These are phyloP conservation scores for Kuraishia floccosa DNA, from an alignment of 805 yeast genomes.

Conservation along the genomic window DNA sequence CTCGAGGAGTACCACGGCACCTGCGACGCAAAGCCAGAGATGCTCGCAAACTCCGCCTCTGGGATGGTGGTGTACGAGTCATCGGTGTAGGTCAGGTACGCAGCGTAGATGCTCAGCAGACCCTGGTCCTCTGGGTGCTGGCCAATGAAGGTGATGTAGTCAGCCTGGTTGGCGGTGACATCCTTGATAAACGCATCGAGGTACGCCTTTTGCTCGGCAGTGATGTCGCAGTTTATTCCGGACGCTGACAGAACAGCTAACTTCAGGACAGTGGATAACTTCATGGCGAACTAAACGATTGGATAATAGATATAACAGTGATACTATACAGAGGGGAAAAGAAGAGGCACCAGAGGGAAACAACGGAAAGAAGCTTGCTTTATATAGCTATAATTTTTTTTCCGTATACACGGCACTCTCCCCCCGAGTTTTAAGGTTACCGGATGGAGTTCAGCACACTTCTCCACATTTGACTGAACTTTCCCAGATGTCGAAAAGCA, in stretches of 20 bases:
- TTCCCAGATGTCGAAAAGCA: no score
- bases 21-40: slow-evolving; percentile 16
- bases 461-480: no score
- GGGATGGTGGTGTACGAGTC: slow-evolving; percentile 20
- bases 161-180: slow-evolving; percentile 16
- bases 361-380: no score
- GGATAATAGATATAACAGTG: not conserved
- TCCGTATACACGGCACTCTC: no score
- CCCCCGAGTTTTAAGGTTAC: no score
- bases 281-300: slow-evolving; percentile 8
- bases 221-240: slow-evolving; percentile 8
- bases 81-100: slow-evolving; percentile 22
- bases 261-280: slow-evolving; percentile 9
- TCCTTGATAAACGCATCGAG: slow-evolving; percentile 26
- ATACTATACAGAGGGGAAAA: not conserved
- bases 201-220: slow-evolving; percentile 10
- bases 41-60: slow-evolving; percentile 5
- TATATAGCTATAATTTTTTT: no score
- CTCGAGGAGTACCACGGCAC: slow-evolving; percentile 23
- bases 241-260: slow-evolving; percentile 10
- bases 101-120: slow-evolving; percentile 11
- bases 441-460: no score
- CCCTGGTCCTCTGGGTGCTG: slow-evolving; percentile 18
- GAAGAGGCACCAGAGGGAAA: not conserved
- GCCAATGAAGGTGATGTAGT: slow-evolving; percentile 21